Evolutionary conservation across 2,329 filamentous ascomycete species (phyloP), one percentile per base, ranked within the genome.

Genomic region (Xylaria sp.): DNA sequence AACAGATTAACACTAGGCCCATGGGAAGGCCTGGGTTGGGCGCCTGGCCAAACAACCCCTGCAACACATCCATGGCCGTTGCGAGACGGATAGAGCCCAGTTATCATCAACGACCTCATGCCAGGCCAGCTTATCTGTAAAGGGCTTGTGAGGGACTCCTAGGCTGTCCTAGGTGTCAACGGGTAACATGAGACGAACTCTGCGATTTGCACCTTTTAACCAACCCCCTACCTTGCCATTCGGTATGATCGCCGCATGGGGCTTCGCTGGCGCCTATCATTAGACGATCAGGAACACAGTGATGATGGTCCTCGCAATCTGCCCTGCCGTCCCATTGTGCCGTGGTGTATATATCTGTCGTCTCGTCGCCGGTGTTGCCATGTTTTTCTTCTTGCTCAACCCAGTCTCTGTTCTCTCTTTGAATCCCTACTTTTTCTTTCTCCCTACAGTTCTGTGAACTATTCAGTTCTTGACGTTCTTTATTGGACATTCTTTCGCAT

Each of bases 401-500:
- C 62, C 64, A 69, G 66, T 61, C 68, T 73, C 69, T 59, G 63
- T 68, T 70, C 69, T 68, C 70, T 74, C 70, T 71, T 73, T 70
- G 65, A 66, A 60, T 64, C 68, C 59, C 61, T 62, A 62, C 69
- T 73, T 69, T 70, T 11, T 11, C 52, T 23, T 50, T 52, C 37
- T 43, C 42, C 61, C 4, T 35, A 70, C 68, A 74, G 76, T 78
- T 78, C 75, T 77, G 76, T 70, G 75, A 78, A 76, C 76, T 76
- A 47, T 73, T 72, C 57, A 58, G 67, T 74, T 74, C 70, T 69
- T 67, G 40, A 72, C 74, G 66, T 71, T 73, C 67, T 72, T 74
- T 74, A 19, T 66, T 67, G 66, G 57, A 63, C 57, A 64, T 65
- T 67, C 62, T 70, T 69, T 63, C 55, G 57, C 57, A 63, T 40